phyloP scores from a whole-genome alignment of 345 rosid species.

The Syzygium oleosum region DNA sequence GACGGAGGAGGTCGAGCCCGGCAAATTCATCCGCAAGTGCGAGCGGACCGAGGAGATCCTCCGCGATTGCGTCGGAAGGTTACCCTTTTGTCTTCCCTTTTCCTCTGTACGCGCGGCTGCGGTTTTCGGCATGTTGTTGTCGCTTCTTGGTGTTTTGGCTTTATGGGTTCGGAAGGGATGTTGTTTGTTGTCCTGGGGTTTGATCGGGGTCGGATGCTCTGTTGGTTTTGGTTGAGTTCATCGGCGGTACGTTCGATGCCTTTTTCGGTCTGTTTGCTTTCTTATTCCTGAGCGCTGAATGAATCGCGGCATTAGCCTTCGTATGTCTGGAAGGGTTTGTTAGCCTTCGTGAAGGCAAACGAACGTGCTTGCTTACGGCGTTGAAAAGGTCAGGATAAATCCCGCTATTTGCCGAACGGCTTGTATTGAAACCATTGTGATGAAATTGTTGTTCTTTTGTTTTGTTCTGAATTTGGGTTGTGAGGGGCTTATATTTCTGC shows the following conservation, averaged over 20 bases:
- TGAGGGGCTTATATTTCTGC: neutral
- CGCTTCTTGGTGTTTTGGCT: neutral
- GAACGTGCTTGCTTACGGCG: neutral
- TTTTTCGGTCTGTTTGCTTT: neutral
- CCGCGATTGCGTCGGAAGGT: slow-evolving; percentile 72
- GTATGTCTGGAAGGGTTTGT: neutral
- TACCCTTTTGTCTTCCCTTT: neutral
- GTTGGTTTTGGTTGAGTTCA: neutral
- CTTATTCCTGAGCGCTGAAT: neutral
- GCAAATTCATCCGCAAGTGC: slow-evolving; percentile 77
- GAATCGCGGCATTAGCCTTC: neutral
- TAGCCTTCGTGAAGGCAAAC: neutral
- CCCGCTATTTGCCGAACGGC: neutral
- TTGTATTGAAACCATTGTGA: neutral
- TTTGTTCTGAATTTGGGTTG: neutral
- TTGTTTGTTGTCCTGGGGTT: neutral
- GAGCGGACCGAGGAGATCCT: slow-evolving; percentile 73
- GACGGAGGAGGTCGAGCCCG: slow-evolving; percentile 91
- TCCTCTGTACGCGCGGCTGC: neutral
- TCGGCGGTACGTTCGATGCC: neutral
- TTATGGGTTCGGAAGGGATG: neutral
- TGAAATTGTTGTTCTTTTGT: neutral
- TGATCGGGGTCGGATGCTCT: neutral
- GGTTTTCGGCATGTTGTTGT: neutral
- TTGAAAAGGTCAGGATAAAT: neutral